Evolutionary conservation across 352 stramenopile species (phyloP).

Genomic region (Globisporangium uncinulatum): DNA sequence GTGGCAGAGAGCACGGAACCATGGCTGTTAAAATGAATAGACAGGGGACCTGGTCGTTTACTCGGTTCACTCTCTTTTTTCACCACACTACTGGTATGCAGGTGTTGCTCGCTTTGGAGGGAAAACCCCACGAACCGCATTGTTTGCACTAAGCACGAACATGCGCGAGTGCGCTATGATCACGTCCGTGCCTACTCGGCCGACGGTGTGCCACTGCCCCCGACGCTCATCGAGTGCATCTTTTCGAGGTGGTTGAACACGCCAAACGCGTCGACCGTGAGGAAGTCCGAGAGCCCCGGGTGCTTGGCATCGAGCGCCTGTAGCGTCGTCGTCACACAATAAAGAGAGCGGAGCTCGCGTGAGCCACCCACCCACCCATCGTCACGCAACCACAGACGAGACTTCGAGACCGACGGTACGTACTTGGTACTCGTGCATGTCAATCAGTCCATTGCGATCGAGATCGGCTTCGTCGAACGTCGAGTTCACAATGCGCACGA

Average conservation of each 20-base stretch:
- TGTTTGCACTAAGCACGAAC: too few relatives aligned
- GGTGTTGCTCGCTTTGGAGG: too few relatives aligned
- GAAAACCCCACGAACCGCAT: too few relatives aligned
- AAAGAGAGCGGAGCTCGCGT: too few relatives aligned
- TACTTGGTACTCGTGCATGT: conserved; percentile 79
- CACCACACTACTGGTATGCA: not conserved
- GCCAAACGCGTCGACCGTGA: conserved; percentile 80
- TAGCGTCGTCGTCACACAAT: not conserved
- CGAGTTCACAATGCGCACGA: conserved; percentile 72
- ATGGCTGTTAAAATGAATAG: conserved; percentile 1
- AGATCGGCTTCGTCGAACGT: conserved; percentile 83
- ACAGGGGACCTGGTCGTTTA: not conserved
- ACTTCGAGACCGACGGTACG: not conserved
- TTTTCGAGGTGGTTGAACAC: conserved; percentile 82
- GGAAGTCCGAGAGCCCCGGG: conserved; percentile 79
- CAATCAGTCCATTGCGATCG: conserved; percentile 70
- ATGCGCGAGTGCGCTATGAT: too few relatives aligned
- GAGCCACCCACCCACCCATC: not conserved
- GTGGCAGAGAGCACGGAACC: too few relatives aligned
- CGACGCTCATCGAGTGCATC: conserved; percentile 70
- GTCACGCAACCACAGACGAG: not conserved
- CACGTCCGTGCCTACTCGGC: conserved; percentile 13
- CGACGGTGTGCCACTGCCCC: conserved; percentile 3
- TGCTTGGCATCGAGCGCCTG: conserved; percentile 77
- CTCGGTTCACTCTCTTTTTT: not conserved